These are phyloP conservation scores for Striga asiatica DNA, from an alignment of 257 asterid genomes.

Conservation along the genomic window DNA sequence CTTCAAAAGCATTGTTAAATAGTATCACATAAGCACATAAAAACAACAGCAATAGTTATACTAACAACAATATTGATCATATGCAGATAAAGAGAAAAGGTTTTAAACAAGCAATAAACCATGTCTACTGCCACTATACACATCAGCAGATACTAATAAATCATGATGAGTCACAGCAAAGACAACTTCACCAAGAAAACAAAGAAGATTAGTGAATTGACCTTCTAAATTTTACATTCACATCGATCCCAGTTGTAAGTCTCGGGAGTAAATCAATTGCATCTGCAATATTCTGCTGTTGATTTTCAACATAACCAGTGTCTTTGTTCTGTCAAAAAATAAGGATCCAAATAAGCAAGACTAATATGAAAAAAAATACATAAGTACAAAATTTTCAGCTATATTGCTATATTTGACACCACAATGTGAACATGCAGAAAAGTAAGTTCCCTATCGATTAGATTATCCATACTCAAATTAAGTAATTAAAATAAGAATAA, in stretches of 20 bases:
- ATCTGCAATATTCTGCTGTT: constrained; percentile 81
- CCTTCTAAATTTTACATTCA: constrained; percentile 81
- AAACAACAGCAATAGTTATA: too few relatives aligned
- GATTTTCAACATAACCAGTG: constrained; percentile 69
- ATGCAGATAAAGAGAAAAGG: not conserved
- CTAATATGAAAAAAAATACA: constrained; percentile 18
- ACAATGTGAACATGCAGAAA: not conserved
- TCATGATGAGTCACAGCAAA: not conserved
- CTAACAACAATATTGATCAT: not conserved
- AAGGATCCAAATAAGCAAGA: constrained; percentile 17
- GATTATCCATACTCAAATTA: not conserved
- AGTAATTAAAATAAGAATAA: not conserved
- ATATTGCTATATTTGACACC: constrained; percentile 1
- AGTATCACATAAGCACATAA: too few relatives aligned
- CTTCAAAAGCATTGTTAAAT: not conserved
- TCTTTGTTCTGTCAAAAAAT: constrained; percentile 59
- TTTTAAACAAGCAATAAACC: not conserved
- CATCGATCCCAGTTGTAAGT: constrained; percentile 94
- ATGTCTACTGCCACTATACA: constrained; percentile 3
- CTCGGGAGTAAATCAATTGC: constrained; percentile 96
- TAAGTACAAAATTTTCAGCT: not conserved
- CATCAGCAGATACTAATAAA: not conserved
- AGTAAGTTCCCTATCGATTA: not conserved
- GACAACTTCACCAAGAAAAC: constrained; percentile 2
- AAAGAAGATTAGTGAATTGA: constrained; percentile 13